Evolutionary conservation across 208 protist genomes (phyloP).

Genomic region (Willaertia magna): DNA sequence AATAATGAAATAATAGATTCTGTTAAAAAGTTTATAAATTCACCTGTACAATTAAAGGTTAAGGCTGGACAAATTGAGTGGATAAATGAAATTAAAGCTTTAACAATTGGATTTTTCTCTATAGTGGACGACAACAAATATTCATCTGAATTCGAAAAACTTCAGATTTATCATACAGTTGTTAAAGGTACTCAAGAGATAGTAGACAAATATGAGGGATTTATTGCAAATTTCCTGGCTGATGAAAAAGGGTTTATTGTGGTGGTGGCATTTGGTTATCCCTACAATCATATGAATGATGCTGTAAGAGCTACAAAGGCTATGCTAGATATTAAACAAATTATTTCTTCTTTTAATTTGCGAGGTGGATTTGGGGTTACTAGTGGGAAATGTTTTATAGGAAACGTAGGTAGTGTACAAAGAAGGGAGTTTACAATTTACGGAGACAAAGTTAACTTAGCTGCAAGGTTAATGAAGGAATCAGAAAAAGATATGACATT

Average conservation of each 20-base stretch:
- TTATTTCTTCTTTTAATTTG: neutral
- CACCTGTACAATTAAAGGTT: neutral
- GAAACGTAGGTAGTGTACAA: neutral
- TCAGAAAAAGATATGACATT: neutral
- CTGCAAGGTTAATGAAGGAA: neutral
- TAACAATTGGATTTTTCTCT: neutral
- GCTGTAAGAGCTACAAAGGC: neutral
- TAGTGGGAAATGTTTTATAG: constrained; percentile 2
- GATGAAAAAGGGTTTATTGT: constrained; percentile 8
- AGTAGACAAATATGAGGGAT: neutral
- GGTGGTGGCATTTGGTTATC: neutral
- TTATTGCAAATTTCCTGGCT: neutral
- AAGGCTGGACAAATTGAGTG: neutral
- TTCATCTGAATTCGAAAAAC: neutral
- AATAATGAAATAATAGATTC: neutral
- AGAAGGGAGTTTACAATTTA: neutral
- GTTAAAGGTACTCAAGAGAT: neutral
- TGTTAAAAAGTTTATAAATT: neutral
- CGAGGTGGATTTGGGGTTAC: neutral
- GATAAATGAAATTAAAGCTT: neutral
- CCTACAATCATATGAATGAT: neutral
- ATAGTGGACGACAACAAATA: neutral
- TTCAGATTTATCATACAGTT: neutral
- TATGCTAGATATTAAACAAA: too few species aligned
- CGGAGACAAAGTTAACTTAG: neutral